Evolutionary conservation across 2,329 filamentous ascomycete species (phyloP), one percentile per base, ranked within the genome.

Genomic region (Venturia oleaginea): DNA sequence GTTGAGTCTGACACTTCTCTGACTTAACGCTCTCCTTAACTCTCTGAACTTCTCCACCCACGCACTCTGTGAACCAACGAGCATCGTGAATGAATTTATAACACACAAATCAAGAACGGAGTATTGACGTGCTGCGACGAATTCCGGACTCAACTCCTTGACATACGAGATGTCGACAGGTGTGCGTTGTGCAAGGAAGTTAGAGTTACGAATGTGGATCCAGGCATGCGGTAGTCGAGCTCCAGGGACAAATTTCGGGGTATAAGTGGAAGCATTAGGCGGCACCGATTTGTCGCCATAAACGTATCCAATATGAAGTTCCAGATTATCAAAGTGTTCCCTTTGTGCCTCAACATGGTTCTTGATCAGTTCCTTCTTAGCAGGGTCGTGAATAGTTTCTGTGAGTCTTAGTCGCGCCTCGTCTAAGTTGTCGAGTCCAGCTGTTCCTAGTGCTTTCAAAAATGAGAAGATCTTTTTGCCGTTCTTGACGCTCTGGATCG

Each of bases 271-370:
- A 1, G 76, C 77, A 66, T 76, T 71, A 0, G 69, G 48, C 0
- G 76, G 77, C 3, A 73, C 69, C 6, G n/a, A 57, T 10, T 64
- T 69, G 60, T 1, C 64, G 2, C 76, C 76, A 65, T 80, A 79
- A 0, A 79, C 71, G 62, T 79, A 79, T 1, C 78, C 77, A 62
- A 80, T 77, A 60, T 80, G 78, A 7, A 80, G 70, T 42, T 74
- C 75, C 7, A 78, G 72, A 59, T 78, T 78, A 62, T 78, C 75
- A 61, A 79, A 79, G 65, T 79, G 77, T 38, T 79, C 76, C 34
- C 73, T 65, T 66, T 79, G 76, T 0, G 69, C 70, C 62, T 77
- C 72, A 10, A 79, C 72, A 6, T 71, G 71, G 19, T 69, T 60
- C 7, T 69, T 67, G n/a, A 77, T 73, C 66, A 72, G 65, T 1